Percentiles rank a stretch among this genome's conserved stretches.
phyloP scores from a whole-genome alignment of 805 yeast genomes.

The Suhomyces prunicola region DNA sequence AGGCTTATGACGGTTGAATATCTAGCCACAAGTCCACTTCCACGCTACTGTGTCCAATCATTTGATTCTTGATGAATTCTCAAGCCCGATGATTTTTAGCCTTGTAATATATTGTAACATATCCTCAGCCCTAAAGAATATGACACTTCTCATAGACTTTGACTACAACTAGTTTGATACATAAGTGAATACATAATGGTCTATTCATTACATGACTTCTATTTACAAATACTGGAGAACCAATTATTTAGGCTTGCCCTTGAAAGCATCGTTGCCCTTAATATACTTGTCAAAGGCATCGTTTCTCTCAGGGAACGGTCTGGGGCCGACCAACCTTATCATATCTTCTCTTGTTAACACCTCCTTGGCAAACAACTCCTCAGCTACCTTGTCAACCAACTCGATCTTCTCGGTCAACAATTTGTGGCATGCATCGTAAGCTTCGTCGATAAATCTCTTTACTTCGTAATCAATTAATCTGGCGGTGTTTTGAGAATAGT shows the following conservation, averaged over 20 bases:
- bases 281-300: slow-evolving; percentile 90
- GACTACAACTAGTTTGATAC: too few species aligned
- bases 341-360: slow-evolving; percentile 80
- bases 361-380: slow-evolving; percentile 67
- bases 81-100: too few species aligned
- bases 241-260: slow-evolving; percentile 19
- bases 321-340: slow-evolving; percentile 69
- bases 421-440: slow-evolving; percentile 56
- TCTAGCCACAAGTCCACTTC: too few species aligned
- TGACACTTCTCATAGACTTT: too few species aligned
- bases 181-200: not conserved
- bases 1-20: too few species aligned
- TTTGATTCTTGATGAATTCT: too few species aligned
- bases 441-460: slow-evolving; percentile 60
- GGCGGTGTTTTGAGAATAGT: slow-evolving; percentile 73
- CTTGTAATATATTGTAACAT: too few species aligned
- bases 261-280: slow-evolving; percentile 45
- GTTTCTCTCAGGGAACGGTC: slow-evolving; percentile 75
- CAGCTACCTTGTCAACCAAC: slow-evolving; percentile 68
- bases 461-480: slow-evolving; percentile 66
- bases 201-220: not conserved
- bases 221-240: not conserved
- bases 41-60: too few species aligned
- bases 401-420: slow-evolving; percentile 57
- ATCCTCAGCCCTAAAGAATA: not conserved